Base-by-base conservation (phyloP, 1,284 basidiomycete species). In the Puccinia horiana region DNA sequence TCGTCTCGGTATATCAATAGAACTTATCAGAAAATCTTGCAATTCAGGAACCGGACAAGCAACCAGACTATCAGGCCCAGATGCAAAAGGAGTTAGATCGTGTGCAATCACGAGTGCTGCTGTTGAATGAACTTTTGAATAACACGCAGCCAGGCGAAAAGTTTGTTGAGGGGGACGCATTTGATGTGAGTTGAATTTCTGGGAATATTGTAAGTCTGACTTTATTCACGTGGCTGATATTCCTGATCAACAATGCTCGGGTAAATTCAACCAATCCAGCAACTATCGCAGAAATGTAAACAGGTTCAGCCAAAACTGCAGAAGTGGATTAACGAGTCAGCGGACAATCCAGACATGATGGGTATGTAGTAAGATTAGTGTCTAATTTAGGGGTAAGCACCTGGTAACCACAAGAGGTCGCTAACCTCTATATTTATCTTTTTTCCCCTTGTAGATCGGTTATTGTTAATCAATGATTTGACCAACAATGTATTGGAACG, bases 281-380 rank as follows among this genome's bases (percentile, higher is more conserved):
- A 99, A 92, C 95, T 99, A 11, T 93, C 96, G 0, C 88, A 90
- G 0, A 92, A 97, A 72, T 91, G 98, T 61, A 90, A 89, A 40
- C 91, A 91, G 73, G 96, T 96, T 1, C 91, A 96, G 81, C 97
- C 97, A 0, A 95, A 94, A 87, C 91, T 99, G 74, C 97, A 99
- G 87, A 96, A 96, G 85, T 98, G 96, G 96, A 94, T 99, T 83
- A 93, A 93, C n/a, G 94, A 98, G 84, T 95, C 93, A 0, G 93
- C 89, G 42, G 89, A 89, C 52, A 91, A 91, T 61, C 90, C 93
- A 44, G 94, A 93, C 83, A 93, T 94, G 76, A 91, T 98, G 86
- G 93, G 94, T 94, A 85, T 83, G 90, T 70, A 26, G 65, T 69
- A 42, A 12, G 49, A 70, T 42, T 70, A 23, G 14, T 65, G 32